Evolutionary conservation across 495 filamentous ascomycete species (phyloP), one percentile per base, ranked within the genome.

Genomic region (Daldinia bambusicola): DNA sequence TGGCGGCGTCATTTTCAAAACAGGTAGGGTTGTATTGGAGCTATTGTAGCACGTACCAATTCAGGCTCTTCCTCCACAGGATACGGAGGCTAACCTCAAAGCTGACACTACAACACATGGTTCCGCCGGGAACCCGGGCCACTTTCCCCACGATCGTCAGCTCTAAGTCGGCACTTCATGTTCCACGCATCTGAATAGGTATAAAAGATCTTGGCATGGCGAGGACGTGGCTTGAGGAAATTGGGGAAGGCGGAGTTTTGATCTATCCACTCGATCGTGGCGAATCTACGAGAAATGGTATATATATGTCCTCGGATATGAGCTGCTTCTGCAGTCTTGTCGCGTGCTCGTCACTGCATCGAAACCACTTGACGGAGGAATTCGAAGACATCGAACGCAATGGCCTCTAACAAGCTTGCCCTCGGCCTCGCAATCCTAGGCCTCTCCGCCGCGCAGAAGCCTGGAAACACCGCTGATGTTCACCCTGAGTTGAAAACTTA

Each of bases 401-500:
- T 77, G 75, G 53, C 75, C 50, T 37, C 68, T 41, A 70, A 22
- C 55, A 75, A 70, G 63, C 61, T 72, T n/a, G 59, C 67, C 43
- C 55, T 77, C 63, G 59, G 69, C 16, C 70, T 77, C 31, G 64
- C 69, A 9, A 55, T 67, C 43, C 51, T 77, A 20, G 69, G 72
- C 14, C 69, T 77, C 16, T 61, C 69, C 22, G 32, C 61, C 20
- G 75, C 75, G 26, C 75, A 77, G 57, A 75, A 69, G 45, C 72
- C 75, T 13, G 67, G 68, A 4, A 53, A 18, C 51, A 78, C 77
- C 14, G 72, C 83, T 1, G 86, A 89, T 73, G 80, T 77, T 34
- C 85, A 88, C 55, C 87, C 87, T 13, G 67, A 75, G 60, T 66
- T 89, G 36, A 77, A 70, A 2, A 84, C 84, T 9, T 84, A 83